Conservation (phyloP, 768 basidiomycete genomes). For the Zangia roseola region DNA sequence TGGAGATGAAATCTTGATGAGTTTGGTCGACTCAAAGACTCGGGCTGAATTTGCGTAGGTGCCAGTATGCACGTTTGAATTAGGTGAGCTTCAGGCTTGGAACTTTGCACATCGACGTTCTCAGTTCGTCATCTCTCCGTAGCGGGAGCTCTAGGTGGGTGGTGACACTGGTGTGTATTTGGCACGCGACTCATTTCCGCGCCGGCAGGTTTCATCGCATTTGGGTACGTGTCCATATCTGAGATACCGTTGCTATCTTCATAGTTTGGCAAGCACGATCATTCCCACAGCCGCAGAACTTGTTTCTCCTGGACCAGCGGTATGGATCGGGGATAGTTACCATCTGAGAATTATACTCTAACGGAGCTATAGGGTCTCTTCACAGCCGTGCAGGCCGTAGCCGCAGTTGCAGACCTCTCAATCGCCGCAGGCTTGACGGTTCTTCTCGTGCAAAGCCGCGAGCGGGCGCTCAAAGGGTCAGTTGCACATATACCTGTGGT, state of each 20-base stretch:
- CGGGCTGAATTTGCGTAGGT: slow-evolving; percentile 1
- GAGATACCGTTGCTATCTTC: background rate
- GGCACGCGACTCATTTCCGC: background rate
- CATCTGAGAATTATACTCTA: background rate
- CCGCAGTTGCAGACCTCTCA: slow-evolving; percentile 1
- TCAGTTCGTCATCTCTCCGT: background rate
- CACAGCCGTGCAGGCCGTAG: background rate
- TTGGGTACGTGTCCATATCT: background rate
- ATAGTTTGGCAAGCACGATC: background rate
- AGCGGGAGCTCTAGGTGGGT: slow-evolving; percentile 9
- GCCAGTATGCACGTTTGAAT: slow-evolving; percentile 3
- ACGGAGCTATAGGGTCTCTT: background rate
- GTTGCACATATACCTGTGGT: background rate
- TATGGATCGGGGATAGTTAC: background rate
- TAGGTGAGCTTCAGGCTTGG: background rate
- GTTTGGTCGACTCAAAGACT: background rate
- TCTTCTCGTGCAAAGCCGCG: background rate
- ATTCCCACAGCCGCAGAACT: background rate
- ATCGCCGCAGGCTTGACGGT: background rate
- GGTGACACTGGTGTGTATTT: background rate
- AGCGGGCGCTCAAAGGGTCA: background rate
- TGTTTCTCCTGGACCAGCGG: background rate
- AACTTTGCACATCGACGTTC: too few species aligned
- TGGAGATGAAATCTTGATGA: background rate
- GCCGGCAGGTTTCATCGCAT: background rate